A percentile compares a stretch with the other conserved stretches of the same genome.
These are phyloP conservation scores for Amylocystis lapponica DNA, from an alignment of 768 basidiomycete genomes.

Conservation along the genomic window DNA sequence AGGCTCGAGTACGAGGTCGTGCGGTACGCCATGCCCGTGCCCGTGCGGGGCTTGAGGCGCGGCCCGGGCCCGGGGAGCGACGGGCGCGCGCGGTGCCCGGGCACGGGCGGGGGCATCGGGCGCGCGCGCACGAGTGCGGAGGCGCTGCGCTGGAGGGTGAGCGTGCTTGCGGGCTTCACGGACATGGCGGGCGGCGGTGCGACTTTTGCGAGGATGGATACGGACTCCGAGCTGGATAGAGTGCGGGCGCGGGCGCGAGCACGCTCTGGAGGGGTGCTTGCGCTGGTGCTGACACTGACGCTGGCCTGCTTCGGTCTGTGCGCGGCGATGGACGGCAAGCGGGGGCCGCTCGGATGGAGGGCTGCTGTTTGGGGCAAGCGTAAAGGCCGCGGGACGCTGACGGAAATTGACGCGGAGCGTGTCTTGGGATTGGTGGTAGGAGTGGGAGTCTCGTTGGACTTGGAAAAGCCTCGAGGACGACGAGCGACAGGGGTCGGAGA, in stretches of 20 bases:
- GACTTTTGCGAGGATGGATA: background rate
- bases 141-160: conserved; percentile 4
- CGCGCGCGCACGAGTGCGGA: background rate
- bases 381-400: conserved; percentile 17
- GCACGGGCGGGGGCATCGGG: conserved; percentile 7
- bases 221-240: conserved; percentile 10
- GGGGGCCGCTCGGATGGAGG: conserved; percentile 2
- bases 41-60: conserved; percentile 51
- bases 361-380: conserved; percentile 17
- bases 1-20: conserved; percentile 14
- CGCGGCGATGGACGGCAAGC: conserved; percentile 6
- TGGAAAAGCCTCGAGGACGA: no score
- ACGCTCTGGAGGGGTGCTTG: conserved; percentile 2
- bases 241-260: conserved; percentile 6
- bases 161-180: background rate
- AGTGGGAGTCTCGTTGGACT: conserved; percentile 11
- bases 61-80: conserved; percentile 11
- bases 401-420: conserved; percentile 1
- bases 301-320: no score
- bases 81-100: conserved; percentile 9
- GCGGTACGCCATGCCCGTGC: conserved; percentile 64
- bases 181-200: conserved; percentile 4
- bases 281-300: background rate
- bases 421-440: conserved; percentile 3
- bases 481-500: no score